phyloP scores from a whole-genome alignment of 2,329 filamentous ascomycete species.

The Tolypocladium endophyticum region DNA sequence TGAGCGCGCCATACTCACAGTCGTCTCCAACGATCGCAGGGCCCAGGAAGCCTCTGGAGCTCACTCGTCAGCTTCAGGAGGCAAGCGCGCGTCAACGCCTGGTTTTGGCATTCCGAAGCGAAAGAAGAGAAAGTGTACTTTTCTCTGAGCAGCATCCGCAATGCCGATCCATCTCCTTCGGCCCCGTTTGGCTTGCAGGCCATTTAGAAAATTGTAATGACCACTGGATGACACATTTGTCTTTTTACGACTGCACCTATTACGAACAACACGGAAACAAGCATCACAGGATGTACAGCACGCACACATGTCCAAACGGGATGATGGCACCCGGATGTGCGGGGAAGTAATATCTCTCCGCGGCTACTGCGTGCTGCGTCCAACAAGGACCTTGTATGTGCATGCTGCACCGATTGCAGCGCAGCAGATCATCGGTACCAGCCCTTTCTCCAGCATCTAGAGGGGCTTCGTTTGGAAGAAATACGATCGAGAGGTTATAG shows the following conservation, averaged over 20 bases:
- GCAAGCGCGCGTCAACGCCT: conserved; percentile 27
- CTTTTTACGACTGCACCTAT: conserved; percentile 20
- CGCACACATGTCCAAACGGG: background rate
- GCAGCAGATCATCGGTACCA: background rate
- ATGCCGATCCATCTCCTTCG: background rate
- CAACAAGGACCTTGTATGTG: conserved; percentile 5
- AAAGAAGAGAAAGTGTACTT: conserved; percentile 76
- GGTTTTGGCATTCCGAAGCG: conserved; percentile 48
- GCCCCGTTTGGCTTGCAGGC: background rate
- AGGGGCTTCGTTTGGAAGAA: background rate
- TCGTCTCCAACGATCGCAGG: conserved; percentile 69
- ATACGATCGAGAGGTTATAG: background rate
- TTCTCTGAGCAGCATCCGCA: conserved; percentile 45
- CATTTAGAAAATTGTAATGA: conserved; percentile 27
- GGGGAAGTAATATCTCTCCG: background rate
- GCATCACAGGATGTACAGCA: background rate
- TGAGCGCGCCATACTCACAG: conserved; percentile 78
- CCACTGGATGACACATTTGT: conserved; percentile 24
- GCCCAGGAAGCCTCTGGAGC: conserved; percentile 42
- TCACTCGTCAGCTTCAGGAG: conserved; percentile 25
- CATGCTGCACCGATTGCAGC: background rate
- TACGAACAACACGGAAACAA: conserved; percentile 9
- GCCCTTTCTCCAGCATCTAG: background rate
- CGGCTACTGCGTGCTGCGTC: background rate
- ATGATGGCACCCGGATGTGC: background rate